Evolutionary conservation across 2,329 filamentous ascomycete species (phyloP).

Genomic region (Alternaria alternata): DNA sequence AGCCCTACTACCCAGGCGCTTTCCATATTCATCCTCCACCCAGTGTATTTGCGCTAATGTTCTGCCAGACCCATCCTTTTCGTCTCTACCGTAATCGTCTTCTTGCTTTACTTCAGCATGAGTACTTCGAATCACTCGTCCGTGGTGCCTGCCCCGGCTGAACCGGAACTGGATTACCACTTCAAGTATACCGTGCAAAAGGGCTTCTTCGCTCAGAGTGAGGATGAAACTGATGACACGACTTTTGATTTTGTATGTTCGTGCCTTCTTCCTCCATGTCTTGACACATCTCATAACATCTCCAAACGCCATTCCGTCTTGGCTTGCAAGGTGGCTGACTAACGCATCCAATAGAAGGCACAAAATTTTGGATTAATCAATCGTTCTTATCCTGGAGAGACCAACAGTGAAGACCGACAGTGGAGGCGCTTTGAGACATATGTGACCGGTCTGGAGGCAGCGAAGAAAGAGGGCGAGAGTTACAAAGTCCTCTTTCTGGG

Average conservation of each 20-base stretch:
- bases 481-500: conserved; percentile 75
- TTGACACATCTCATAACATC: background rate
- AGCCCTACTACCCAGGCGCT: background rate
- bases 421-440: conserved; percentile 70
- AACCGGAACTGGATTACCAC: conserved; percentile 40
- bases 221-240: conserved; percentile 61
- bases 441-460: conserved; percentile 62
- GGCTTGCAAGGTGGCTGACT: background rate
- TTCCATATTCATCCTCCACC: background rate
- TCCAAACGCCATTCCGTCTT: too few relatives aligned
- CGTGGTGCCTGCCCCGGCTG: conserved; percentile 3
- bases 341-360: background rate
- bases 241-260: conserved; percentile 69
- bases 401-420: conserved; percentile 49
- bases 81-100: conserved; percentile 13
- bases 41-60: background rate
- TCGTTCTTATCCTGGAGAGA: conserved; percentile 62
- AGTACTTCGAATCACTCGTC: background rate
- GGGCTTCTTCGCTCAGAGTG: conserved; percentile 71
- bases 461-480: conserved; percentile 51
- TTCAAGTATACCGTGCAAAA: conserved; percentile 67
- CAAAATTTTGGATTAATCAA: conserved; percentile 72
- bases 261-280: background rate
- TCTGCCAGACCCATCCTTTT: conserved; percentile 25
- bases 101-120: conserved; percentile 19